phyloP scores from a whole-genome alignment of 1,139 yeast species.

The Blastobotrys persicus region DNA sequence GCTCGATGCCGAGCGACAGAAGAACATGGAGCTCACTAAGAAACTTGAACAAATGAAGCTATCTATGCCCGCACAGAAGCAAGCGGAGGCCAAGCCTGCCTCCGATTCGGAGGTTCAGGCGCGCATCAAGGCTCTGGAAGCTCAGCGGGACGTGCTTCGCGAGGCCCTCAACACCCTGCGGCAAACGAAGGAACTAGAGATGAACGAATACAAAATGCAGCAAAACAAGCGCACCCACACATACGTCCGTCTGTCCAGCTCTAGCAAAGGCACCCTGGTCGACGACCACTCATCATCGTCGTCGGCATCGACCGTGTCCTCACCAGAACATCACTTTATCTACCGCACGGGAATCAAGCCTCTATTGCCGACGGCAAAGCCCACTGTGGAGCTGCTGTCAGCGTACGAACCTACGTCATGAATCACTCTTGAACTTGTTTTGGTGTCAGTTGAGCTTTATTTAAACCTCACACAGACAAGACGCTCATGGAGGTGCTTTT shows the following conservation, averaged over 20 bases:
- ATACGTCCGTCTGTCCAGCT: not conserved
- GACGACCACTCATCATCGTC: not conserved
- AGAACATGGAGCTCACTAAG: constrained; percentile 29
- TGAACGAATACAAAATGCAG: constrained; percentile 35
- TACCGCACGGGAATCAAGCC: constrained; percentile 14
- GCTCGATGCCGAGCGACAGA: constrained; percentile 30
- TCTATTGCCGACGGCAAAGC: constrained; percentile 14
- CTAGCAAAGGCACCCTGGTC: constrained; percentile 6
- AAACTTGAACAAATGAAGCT: constrained; percentile 24
- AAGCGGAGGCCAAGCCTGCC: constrained; percentile 13
- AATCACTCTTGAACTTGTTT: too few relatives aligned
- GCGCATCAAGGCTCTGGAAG: constrained; percentile 39
- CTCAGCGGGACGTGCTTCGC: constrained; percentile 58
- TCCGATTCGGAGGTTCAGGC: constrained; percentile 19
- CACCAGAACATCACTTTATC: constrained; percentile 1
- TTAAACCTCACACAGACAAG: too few relatives aligned
- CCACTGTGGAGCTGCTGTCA: constrained; percentile 2
- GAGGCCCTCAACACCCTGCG: constrained; percentile 46
- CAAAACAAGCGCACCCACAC: constrained; percentile 12
- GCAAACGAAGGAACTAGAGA: constrained; percentile 39
- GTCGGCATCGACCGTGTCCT: not conserved
- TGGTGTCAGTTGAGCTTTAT: too few relatives aligned
- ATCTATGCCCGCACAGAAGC: constrained; percentile 1
- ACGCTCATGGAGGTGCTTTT: too few relatives aligned
- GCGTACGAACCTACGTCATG: too few relatives aligned